Conservation (phyloP, 2,329 filamentous ascomycete genomes). For the Fusarium tuaranense region DNA sequence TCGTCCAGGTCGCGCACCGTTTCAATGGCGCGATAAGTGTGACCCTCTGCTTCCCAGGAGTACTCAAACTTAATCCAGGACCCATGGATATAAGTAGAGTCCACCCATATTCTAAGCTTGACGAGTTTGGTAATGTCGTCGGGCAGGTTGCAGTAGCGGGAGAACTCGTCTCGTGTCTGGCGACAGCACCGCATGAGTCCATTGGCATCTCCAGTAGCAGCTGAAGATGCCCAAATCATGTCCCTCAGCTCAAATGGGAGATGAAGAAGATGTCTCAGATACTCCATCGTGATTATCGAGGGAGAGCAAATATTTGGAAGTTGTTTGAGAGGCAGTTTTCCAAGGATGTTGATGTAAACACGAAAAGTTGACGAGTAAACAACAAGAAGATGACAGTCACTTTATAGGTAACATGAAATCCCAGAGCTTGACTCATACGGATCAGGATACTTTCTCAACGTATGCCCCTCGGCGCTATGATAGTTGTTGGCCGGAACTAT, state of each 20-base stretch:
- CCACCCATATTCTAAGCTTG: conserved; percentile 6
- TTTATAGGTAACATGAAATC: neutral
- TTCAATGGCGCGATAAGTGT: neutral
- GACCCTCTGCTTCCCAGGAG: neutral
- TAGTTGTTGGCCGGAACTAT: neutral
- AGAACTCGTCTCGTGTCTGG: conserved; percentile 14
- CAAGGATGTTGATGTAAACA: neutral
- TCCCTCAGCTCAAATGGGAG: conserved; percentile 27
- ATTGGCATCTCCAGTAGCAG: neutral
- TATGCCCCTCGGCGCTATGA: neutral
- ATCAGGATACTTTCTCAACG: neutral
- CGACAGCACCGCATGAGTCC: conserved; percentile 17
- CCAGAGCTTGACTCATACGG: neutral
- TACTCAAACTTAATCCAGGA: conserved; percentile 25
- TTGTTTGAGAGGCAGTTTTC: neutral
- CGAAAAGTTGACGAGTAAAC: neutral
- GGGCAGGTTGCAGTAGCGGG: neutral
- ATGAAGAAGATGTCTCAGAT: neutral
- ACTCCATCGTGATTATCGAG: neutral
- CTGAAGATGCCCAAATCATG: conserved; percentile 7
- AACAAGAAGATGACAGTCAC: neutral
- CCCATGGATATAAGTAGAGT: conserved; percentile 16
- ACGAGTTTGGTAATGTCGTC: neutral
- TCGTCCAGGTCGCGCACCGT: conserved; percentile 16
- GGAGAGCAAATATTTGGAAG: neutral